Evolutionary conservation across 805 yeast species (phyloP), one percentile per base, ranked within the genome.

Genomic region (Ogataea pilisensis): DNA sequence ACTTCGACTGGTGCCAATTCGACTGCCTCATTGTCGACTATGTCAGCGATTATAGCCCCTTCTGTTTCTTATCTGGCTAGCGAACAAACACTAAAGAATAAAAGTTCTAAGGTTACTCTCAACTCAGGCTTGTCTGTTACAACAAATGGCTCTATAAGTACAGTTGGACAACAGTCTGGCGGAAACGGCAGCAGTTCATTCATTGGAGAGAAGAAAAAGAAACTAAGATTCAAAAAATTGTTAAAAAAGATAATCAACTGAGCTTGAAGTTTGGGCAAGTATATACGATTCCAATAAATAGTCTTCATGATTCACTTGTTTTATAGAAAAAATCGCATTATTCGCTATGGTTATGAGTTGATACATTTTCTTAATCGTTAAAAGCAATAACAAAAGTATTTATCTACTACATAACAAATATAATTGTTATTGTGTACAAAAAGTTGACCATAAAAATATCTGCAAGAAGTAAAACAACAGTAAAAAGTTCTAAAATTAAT

Each of bases 231-330:
- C 16, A 45, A 34, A 34, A 39, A 41, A 17, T 26, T 50, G 17
- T 25, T 50, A 30, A 50, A 48, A 16, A 50, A 38, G 21, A 42
- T 50, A 2, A 39, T 48, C 6, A 44, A 35, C 27, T 47, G 24
- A 39, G n/a, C 8, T n/a, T n/a, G n/a, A n/a, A n/a, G n/a, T n/a
- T n/a, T n/a, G n/a, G n/a, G n/a, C n/a, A n/a, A n/a, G n/a, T n/a
- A n/a, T n/a, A n/a, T n/a, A n/a, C n/a, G n/a, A n/a, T n/a, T n/a
- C n/a, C n/a, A n/a, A n/a, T n/a, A n/a, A n/a, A n/a, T n/a, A n/a
- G n/a, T n/a, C n/a, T n/a, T n/a, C n/a, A n/a, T n/a, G n/a, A n/a
- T n/a, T n/a, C n/a, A n/a, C n/a, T n/a, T n/a, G n/a, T n/a, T n/a
- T n/a, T n/a, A n/a, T n/a, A n/a, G n/a, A n/a, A n/a, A n/a, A n/a